Conservation (phyloP, 2,329 filamentous ascomycete species). For the Venturia carpophila region DNA sequence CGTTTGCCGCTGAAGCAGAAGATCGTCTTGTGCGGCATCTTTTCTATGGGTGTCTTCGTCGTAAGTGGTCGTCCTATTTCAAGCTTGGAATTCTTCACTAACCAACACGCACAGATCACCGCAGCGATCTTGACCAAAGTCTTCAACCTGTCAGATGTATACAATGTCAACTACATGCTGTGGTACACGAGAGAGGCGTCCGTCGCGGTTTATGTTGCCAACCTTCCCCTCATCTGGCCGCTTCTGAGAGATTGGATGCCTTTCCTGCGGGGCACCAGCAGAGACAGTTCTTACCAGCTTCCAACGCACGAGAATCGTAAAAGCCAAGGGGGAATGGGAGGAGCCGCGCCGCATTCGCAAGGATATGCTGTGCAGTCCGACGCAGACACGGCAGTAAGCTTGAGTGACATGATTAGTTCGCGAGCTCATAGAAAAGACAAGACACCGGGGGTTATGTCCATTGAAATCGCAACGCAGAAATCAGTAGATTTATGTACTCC, state of each 20-base stretch:
- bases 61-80: conserved; percentile 27
- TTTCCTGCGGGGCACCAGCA: conserved; percentile 24
- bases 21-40: conserved; percentile 43
- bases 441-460: not conserved
- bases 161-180: conserved; percentile 34
- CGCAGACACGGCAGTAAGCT: not conserved
- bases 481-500: not conserved
- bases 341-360: not conserved
- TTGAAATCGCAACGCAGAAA: not conserved
- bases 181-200: conserved; percentile 50
- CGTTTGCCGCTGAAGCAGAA: conserved; percentile 47
- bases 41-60: conserved; percentile 45
- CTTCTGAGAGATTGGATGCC: conserved; percentile 40
- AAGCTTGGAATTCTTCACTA: not conserved
- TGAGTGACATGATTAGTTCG: not conserved
- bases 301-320: not conserved
- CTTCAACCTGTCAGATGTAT: conserved; percentile 39
- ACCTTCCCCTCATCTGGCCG: conserved; percentile 48
- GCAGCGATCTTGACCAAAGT: conserved; percentile 42
- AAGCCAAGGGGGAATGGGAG: not conserved
- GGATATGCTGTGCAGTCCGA: conserved; percentile 1
- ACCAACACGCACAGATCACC: conserved; percentile 26
- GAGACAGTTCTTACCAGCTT: conserved; percentile 8
- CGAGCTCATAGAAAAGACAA: not conserved
- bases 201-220: conserved; percentile 47